These are phyloP conservation scores for Ambrosiella beaveri DNA, from an alignment of 2,329 filamentous ascomycete genomes.

Conservation along the genomic window DNA sequence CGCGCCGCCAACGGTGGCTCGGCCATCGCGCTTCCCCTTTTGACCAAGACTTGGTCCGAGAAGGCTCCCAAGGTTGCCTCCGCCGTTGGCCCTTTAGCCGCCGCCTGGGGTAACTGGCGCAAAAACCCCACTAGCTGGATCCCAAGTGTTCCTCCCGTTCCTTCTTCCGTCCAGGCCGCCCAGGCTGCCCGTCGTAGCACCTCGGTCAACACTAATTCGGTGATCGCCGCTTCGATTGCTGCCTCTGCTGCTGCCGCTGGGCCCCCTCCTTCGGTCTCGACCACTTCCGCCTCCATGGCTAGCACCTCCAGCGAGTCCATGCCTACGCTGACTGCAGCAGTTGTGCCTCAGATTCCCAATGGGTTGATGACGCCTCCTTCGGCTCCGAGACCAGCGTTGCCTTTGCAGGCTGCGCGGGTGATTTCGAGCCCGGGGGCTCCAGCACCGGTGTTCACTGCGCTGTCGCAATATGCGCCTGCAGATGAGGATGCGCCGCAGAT, in stretches of 20 bases:
- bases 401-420: not conserved
- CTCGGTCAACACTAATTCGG: not conserved
- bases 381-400: constrained; percentile 39
- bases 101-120: constrained; percentile 94
- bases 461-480: constrained; percentile 15
- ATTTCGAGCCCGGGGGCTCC: not conserved
- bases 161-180: not conserved
- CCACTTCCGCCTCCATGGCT: not conserved
- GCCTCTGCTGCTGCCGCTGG: not conserved
- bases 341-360: constrained; percentile 34
- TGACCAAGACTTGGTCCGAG: constrained; percentile 42
- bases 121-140: constrained; percentile 38
- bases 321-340: not conserved
- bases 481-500: constrained; percentile 27
- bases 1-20: constrained; percentile 57
- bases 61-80: constrained; percentile 54
- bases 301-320: constrained; percentile 18
- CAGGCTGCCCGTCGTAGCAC: not conserved
- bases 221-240: not conserved
- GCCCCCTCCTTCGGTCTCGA: not conserved
- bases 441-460: constrained; percentile 32
- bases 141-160: constrained; percentile 21
- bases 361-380: constrained; percentile 83
- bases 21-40: constrained; percentile 50
- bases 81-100: constrained; percentile 57